phyloP scores from a whole-genome alignment of 2,329 filamentous ascomycete species.

The Trichothecium sympodiale region DNA sequence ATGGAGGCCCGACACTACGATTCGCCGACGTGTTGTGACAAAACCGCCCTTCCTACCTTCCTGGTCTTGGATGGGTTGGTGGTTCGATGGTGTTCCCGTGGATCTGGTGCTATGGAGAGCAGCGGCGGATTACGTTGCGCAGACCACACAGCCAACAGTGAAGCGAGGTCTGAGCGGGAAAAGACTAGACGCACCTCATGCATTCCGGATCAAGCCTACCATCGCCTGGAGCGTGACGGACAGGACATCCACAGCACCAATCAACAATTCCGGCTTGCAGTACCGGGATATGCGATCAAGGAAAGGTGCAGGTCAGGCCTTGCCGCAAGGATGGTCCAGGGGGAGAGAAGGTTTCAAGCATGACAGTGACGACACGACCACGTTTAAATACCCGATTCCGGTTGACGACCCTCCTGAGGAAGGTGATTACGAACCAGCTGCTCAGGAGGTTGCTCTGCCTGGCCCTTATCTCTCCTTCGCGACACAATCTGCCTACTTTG shows the following conservation, averaged over 20 bases:
- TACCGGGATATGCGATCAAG: slow-evolving; percentile 26
- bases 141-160: slow-evolving; percentile 13
- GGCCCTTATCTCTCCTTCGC: slow-evolving; percentile 28
- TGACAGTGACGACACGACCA: slow-evolving; percentile 24
- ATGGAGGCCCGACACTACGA: slow-evolving; percentile 31
- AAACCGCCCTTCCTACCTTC: slow-evolving; percentile 28
- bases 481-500: slow-evolving; percentile 26
- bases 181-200: slow-evolving; percentile 23
- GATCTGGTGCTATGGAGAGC: slow-evolving; percentile 31
- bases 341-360: slow-evolving; percentile 25
- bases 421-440: slow-evolving; percentile 17
- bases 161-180: slow-evolving; percentile 19
- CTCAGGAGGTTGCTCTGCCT: slow-evolving; percentile 20
- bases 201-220: slow-evolving; percentile 26
- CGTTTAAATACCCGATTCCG: slow-evolving; percentile 31
- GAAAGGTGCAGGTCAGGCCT: slow-evolving; percentile 14
- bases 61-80: slow-evolving; percentile 39
- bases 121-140: slow-evolving; percentile 30
- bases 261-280: slow-evolving; percentile 25
- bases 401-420: slow-evolving; percentile 20
- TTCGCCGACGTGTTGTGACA: slow-evolving; percentile 24
- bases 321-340: slow-evolving; percentile 29
- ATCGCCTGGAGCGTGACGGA: slow-evolving; percentile 29
- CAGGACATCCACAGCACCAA: slow-evolving; percentile 19
- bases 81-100: slow-evolving; percentile 30